A percentile compares a stretch with the other conserved stretches of the same genome.
Evolutionary conservation across 2,329 filamentous ascomycete genomes (phyloP).

Genomic region (Bipolaris zeicola): DNA sequence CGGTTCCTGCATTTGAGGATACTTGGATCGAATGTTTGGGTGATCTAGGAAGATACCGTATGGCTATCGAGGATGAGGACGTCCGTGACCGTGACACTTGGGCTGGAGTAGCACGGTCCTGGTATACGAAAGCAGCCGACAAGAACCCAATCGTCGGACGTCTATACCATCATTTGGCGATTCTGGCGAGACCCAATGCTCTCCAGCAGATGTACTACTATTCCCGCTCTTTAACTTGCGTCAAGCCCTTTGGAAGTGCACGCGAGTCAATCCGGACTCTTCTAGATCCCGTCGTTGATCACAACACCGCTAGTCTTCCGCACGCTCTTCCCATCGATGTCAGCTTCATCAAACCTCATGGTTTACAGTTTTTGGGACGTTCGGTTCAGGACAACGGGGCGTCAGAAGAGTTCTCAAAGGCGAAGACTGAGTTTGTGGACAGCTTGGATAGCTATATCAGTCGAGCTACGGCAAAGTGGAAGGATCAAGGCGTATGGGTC

Average conservation of each 20-base stretch:
- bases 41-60: conserved; percentile 81
- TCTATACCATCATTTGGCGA: conserved; percentile 87
- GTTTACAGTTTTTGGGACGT: conserved; percentile 64
- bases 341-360: conserved; percentile 68
- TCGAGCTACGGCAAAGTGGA: conserved; percentile 59
- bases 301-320: conserved; percentile 34
- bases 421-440: conserved; percentile 57
- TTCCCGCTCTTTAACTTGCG: conserved; percentile 70
- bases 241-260: conserved; percentile 69
- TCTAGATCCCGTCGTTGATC: conserved; percentile 60
- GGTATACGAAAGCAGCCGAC: conserved; percentile 81
- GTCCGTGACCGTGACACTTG: conserved; percentile 77
- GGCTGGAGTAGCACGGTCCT: conserved; percentile 78
- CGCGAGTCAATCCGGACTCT: conserved; percentile 72
- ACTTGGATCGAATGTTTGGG: conserved; percentile 95
- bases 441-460: conserved; percentile 65
- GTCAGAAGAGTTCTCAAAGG: conserved; percentile 53
- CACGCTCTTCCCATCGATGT: conserved; percentile 58
- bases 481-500: conserved; percentile 63
- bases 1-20: conserved; percentile 78
- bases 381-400: conserved; percentile 29
- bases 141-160: conserved; percentile 75
- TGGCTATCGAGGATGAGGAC: conserved; percentile 89
- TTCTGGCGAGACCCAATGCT: conserved; percentile 71
- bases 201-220: conserved; percentile 77